Conservation (phyloP, 768 basidiomycete species). For the Kockovaella imperatae region DNA sequence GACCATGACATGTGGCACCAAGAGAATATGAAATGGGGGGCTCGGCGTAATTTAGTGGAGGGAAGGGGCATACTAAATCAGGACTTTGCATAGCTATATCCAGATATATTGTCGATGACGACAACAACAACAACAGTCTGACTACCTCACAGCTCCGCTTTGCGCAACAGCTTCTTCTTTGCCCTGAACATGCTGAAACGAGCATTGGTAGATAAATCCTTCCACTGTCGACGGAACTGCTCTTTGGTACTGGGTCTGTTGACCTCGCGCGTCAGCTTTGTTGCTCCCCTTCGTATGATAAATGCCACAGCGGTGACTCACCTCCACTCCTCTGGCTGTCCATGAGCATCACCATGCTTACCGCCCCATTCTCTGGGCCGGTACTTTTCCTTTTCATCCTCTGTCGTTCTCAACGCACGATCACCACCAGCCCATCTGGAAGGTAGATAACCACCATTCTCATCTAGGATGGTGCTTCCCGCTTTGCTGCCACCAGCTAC, state of each 20-base stretch:
- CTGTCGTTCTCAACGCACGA: conserved; percentile 27
- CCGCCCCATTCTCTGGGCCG: conserved; percentile 42
- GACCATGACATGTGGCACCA: too few relatives aligned
- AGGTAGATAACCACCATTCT: conserved; percentile 38
- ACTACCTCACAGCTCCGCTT: conserved; percentile 9
- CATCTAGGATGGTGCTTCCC: conserved; percentile 25
- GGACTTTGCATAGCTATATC: too few relatives aligned
- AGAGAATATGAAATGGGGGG: too few relatives aligned
- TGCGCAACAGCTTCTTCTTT: conserved; percentile 41
- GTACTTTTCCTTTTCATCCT: conserved; percentile 40
- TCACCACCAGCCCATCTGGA: conserved; percentile 42
- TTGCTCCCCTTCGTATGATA: too few relatives aligned
- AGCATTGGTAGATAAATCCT: conserved; percentile 37
- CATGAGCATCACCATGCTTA: conserved; percentile 28
- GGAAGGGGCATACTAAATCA: too few relatives aligned
- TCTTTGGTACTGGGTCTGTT: conserved; percentile 36
- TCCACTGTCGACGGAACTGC: conserved; percentile 38
- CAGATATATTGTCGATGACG: too few relatives aligned
- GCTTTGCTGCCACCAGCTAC: conserved; percentile 4
- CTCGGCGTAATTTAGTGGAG: too few relatives aligned
- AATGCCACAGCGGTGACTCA: conserved; percentile 25
- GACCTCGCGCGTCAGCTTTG: too few relatives aligned
- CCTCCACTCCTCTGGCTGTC: conserved; percentile 39
- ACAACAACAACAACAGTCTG: neutral
- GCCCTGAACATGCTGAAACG: conserved; percentile 40